Percentiles rank a stretch among this genome's conserved stretches.
phyloP scores from a whole-genome alignment of 345 rosid genomes.

The Arabidopsis arenosa region DNA sequence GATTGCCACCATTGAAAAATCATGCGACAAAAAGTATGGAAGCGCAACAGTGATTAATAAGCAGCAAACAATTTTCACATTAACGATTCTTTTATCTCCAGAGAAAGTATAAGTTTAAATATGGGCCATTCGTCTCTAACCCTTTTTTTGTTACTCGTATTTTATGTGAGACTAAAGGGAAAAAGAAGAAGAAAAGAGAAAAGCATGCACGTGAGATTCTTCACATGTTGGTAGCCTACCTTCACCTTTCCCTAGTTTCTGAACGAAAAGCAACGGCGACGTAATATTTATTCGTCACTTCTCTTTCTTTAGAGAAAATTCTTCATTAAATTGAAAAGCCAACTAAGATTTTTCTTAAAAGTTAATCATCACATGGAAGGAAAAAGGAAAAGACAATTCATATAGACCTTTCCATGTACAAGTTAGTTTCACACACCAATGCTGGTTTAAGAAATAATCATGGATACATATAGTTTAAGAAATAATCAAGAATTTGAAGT shows the following conservation, averaged over 20 bases:
- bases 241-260: conserved; percentile 39
- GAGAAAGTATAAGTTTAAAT: too few species aligned
- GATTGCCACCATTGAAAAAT: background rate
- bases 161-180: background rate
- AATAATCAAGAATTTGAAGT: conserved; percentile 8
- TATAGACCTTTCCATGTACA: conserved; percentile 15
- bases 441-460: too few species aligned
- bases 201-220: conserved; percentile 30
- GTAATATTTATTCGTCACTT: background rate
- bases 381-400: conserved; percentile 21
- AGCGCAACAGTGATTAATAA: background rate
- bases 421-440: conserved; percentile 31
- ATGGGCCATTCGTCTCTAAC: background rate
- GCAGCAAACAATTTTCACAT: background rate
- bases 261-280: conserved; percentile 35
- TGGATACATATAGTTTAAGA: conserved; percentile 2
- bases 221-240: conserved; percentile 46
- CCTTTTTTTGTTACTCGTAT: background rate
- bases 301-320: conserved; percentile 27
- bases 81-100: background rate
- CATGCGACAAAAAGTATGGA: background rate
- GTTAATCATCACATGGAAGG: conserved; percentile 14
- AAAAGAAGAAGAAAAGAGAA: background rate
- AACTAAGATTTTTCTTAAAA: conserved; percentile 28
- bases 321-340: conserved; percentile 16